A percentile compares a stretch with the other conserved stretches of the same genome.
Conservation (phyloP, 768 basidiomycete genomes). For the Gymnopilus dilepis region DNA sequence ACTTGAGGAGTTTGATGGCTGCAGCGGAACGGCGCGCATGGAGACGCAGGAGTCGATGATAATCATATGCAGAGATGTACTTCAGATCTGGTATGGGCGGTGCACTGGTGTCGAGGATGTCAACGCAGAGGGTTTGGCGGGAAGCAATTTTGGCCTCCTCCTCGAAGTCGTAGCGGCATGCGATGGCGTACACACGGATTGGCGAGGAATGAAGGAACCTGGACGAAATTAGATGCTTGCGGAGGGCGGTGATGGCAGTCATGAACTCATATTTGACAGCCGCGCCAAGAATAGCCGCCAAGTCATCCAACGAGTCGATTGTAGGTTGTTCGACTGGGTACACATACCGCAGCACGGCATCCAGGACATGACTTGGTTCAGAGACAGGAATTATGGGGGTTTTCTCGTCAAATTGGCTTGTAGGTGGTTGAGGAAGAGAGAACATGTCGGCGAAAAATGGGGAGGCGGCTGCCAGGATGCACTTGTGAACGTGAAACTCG, state of each 20-base stretch:
- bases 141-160: slow-evolving; percentile 69
- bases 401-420: slow-evolving; percentile 13
- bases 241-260: slow-evolving; percentile 51
- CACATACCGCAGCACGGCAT: slow-evolving; percentile 59
- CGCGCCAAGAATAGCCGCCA: slow-evolving; percentile 53
- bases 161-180: slow-evolving; percentile 66
- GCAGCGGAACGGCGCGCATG: slow-evolving; percentile 58
- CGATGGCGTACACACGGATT: slow-evolving; percentile 72
- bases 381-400: slow-evolving; percentile 59
- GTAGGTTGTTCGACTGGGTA: slow-evolving; percentile 65
- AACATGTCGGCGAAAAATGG: slow-evolving; percentile 76
- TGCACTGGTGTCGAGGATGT: slow-evolving; percentile 52
- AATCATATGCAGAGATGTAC: slow-evolving; percentile 70
- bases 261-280: slow-evolving; percentile 71
- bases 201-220: slow-evolving; percentile 54
- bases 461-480: slow-evolving; percentile 66
- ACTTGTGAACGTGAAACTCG: slow-evolving; percentile 65
- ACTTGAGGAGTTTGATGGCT: slow-evolving; percentile 52
- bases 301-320: slow-evolving; percentile 56
- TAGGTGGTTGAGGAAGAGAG: slow-evolving; percentile 55
- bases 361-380: slow-evolving; percentile 51
- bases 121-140: slow-evolving; percentile 54
- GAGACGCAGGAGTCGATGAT: slow-evolving; percentile 65
- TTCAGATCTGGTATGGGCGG: slow-evolving; percentile 60
- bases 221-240: slow-evolving; percentile 54